A percentile compares a stretch with the other conserved stretches of the same genome.
Conservation (phyloP, 257 asterid genomes). For the Cordia subcordata region DNA sequence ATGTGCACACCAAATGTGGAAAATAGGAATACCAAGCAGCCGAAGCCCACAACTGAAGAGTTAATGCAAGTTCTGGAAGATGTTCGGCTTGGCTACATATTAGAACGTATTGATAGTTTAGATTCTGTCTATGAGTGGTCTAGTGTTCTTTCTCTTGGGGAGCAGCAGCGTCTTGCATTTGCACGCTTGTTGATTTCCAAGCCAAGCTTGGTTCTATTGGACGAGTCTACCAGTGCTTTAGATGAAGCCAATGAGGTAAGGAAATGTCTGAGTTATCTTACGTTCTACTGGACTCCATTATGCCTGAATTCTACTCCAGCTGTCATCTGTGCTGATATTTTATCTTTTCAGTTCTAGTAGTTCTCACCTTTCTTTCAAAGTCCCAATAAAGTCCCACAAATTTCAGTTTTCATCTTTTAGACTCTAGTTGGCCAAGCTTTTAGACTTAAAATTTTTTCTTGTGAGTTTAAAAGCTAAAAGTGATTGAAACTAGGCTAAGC, state of each 20-base stretch:
- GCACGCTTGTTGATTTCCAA: slow-evolving; percentile 73
- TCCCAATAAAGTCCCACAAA: too few species aligned
- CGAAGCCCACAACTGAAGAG: slow-evolving; percentile 60
- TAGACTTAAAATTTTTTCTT: too few species aligned
- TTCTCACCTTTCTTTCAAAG: too few species aligned
- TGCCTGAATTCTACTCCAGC: too few species aligned
- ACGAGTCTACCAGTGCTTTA: slow-evolving; percentile 83
- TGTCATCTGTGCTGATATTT: too few species aligned
- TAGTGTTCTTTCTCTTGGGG: slow-evolving; percentile 82
- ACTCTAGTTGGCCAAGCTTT: too few species aligned
- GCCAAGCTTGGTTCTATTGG: slow-evolving; percentile 61
- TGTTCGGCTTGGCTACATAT: slow-evolving; percentile 52
- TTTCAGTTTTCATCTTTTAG: too few species aligned
- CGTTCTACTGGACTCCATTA: background rate
- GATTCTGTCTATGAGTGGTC: slow-evolving; percentile 73
- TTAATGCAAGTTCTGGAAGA: slow-evolving; percentile 55
- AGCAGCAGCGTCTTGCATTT: slow-evolving; percentile 86
- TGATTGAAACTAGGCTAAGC: too few species aligned
- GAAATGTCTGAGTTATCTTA: background rate
- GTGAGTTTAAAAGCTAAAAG: too few species aligned
- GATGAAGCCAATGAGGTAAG: slow-evolving; percentile 85
- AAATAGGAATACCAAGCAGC: slow-evolving; percentile 21
- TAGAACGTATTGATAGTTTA: slow-evolving; percentile 51
- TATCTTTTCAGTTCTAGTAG: too few species aligned
- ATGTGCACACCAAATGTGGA: slow-evolving; percentile 16